Evolutionary conservation across 1,139 yeast species (phyloP).

Genomic region (Hansenula anomala): DNA sequence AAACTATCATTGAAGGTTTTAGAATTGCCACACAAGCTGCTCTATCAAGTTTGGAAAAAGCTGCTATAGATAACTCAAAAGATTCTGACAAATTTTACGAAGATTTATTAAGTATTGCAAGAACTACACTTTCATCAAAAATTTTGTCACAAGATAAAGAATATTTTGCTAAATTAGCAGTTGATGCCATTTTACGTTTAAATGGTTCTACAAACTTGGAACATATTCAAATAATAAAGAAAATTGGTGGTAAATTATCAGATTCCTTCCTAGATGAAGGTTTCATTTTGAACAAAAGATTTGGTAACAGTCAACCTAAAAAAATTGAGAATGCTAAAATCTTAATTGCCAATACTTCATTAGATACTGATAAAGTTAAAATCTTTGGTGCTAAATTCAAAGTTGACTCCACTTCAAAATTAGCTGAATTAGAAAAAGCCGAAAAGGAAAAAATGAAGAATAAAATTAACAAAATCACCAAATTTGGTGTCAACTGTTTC

Average conservation of each 20-base stretch:
- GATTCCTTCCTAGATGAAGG: slow-evolving; percentile 97
- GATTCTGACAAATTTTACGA: slow-evolving; percentile 61
- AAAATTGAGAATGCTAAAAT: slow-evolving; percentile 78
- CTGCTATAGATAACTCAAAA: slow-evolving; percentile 71
- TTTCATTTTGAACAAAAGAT: slow-evolving; percentile 82
- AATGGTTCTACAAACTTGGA: slow-evolving; percentile 94
- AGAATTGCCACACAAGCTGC: slow-evolving; percentile 87
- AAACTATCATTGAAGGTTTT: slow-evolving; percentile 93
- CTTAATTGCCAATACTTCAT: slow-evolving; percentile 89
- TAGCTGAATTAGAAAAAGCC: slow-evolving; percentile 94
- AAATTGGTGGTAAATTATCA: slow-evolving; percentile 85
- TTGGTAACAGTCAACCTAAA: slow-evolving; percentile 94
- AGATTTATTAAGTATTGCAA: slow-evolving; percentile 84
- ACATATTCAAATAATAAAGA: slow-evolving; percentile 90
- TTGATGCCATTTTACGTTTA: slow-evolving; percentile 87
- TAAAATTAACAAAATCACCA: slow-evolving; percentile 83
- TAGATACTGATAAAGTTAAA: slow-evolving; percentile 97
- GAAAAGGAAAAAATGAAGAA: slow-evolving; percentile 90
- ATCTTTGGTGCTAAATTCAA: slow-evolving; percentile 97
- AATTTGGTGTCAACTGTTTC: slow-evolving; percentile 81
- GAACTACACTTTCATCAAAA: slow-evolving; percentile 90
- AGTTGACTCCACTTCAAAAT: slow-evolving; percentile 90
- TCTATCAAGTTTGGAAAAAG: slow-evolving; percentile 66
- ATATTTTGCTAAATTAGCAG: slow-evolving; percentile 84
- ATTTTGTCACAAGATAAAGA: slow-evolving; percentile 93